These are phyloP conservation scores for Zygosaccharomyces kombuchaensis DNA, from an alignment of 805 yeast species.

Conservation along the genomic window DNA sequence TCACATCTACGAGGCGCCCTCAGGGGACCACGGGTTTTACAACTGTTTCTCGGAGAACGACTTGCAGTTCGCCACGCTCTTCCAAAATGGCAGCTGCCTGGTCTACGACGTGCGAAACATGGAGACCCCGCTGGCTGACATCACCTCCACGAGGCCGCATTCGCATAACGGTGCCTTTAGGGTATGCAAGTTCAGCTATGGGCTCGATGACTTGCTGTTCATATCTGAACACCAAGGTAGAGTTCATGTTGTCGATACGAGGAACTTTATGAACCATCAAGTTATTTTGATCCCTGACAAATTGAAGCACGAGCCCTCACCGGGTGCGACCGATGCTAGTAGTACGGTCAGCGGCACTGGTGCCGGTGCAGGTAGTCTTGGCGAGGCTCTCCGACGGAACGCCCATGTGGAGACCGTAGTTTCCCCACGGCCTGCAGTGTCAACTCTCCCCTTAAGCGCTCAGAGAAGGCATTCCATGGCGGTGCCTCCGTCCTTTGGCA, in stretches of 20 bases:
- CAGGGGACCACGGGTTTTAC: conserved; percentile 79
- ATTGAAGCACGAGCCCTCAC: conserved; percentile 13
- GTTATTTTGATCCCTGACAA: conserved; percentile 61
- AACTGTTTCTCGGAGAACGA: conserved; percentile 77
- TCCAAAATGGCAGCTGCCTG: conserved; percentile 79
- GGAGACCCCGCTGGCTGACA: conserved; percentile 46
- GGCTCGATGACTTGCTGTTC: conserved; percentile 70
- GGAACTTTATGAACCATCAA: conserved; percentile 70
- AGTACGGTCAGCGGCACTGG: no score
- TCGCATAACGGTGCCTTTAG: conserved; percentile 62
- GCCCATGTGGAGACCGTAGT: conserved; percentile 10
- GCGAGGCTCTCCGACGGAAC: conserved; percentile 10
- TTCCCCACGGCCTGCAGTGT: conserved; percentile 10
- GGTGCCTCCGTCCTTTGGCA: conserved; percentile 9
- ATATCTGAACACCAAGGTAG: conserved; percentile 83
- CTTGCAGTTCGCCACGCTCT: conserved; percentile 66
- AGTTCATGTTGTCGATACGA: conserved; percentile 77
- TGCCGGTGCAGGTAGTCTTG: conserved; percentile 2
- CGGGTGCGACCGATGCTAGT: neutral
- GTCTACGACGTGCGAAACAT: conserved; percentile 72
- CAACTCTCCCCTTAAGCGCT: conserved; percentile 6
- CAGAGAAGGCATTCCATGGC: conserved; percentile 25
- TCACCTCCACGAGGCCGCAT: conserved; percentile 57
- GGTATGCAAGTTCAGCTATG: conserved; percentile 55
- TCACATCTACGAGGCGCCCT: conserved; percentile 45